Percentiles rank a stretch among this genome's conserved stretches.
These are phyloP conservation scores for Nasturtium officinale DNA, from an alignment of 345 rosid species.

Conservation along the genomic window DNA sequence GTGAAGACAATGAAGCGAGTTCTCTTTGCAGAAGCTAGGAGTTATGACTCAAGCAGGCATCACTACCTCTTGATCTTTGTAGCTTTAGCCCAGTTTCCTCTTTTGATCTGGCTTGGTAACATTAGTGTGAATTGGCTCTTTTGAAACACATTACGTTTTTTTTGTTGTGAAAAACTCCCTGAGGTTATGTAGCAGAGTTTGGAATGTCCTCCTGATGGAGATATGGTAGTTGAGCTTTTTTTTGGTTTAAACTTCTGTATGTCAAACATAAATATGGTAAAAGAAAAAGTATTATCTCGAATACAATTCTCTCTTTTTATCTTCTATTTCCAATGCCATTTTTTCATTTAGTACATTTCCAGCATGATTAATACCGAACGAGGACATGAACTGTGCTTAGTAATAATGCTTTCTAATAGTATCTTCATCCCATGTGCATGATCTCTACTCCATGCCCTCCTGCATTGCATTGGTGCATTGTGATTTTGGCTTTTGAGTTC, in stretches of 20 bases:
- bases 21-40: conserved; percentile 87
- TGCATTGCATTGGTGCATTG: conserved; percentile 48
- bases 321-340: neutral
- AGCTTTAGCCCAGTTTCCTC: conserved; percentile 86
- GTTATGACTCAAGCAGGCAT: conserved; percentile 84
- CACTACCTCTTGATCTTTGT: conserved; percentile 84
- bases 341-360: conserved; percentile 26
- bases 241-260: conserved; percentile 9
- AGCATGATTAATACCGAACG: conserved; percentile 23
- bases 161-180: conserved; percentile 40
- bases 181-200: conserved; percentile 39
- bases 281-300: conserved; percentile 29
- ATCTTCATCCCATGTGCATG: conserved; percentile 9
- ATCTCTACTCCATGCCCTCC: conserved; percentile 35
- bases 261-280: conserved; percentile 29
- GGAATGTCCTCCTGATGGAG: conserved; percentile 21
- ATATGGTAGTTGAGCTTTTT: conserved; percentile 25
- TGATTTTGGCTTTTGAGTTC: conserved; percentile 51
- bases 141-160: conserved; percentile 36
- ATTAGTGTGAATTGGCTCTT: conserved; percentile 87
- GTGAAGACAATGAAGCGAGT: conserved; percentile 98
- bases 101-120: conserved; percentile 92
- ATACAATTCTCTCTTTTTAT: conserved; percentile 16
- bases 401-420: conserved; percentile 10
- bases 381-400: conserved; percentile 23